These are phyloP conservation scores for Naganishia kalamii DNA, from an alignment of 768 basidiomycete species.

Conservation along the genomic window DNA sequence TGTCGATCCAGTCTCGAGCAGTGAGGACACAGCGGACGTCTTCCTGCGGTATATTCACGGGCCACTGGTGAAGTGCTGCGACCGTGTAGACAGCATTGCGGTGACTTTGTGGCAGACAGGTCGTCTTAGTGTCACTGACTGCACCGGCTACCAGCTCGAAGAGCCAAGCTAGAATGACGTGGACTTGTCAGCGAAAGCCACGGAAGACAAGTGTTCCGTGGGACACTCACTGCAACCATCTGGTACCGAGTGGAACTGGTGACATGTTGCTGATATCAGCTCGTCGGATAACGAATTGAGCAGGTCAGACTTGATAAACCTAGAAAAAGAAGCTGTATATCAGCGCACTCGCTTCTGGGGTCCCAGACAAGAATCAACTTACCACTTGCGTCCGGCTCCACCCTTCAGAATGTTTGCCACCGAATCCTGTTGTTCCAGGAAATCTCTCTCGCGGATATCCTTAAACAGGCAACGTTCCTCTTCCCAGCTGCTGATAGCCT, in stretches of 20 bases:
- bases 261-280: conserved; percentile 72
- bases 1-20: conserved; percentile 83
- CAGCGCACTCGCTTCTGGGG: too few relatives aligned
- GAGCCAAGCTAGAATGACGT: conserved; percentile 60
- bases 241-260: conserved; percentile 73
- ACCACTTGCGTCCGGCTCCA: conserved; percentile 55
- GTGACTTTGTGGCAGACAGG: conserved; percentile 68
- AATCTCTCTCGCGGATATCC: conserved; percentile 84
- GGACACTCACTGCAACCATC: conserved; percentile 76
- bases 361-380: conserved; percentile 24
- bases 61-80: conserved; percentile 88
- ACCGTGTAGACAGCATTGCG: conserved; percentile 77
- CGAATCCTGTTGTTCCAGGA: conserved; percentile 82
- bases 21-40: conserved; percentile 74
- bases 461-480: conserved; percentile 79
- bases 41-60: conserved; percentile 59
- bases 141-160: conserved; percentile 86
- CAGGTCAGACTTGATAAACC: conserved; percentile 83
- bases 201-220: not conserved
- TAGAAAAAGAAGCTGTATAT: not conserved
- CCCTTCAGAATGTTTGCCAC: conserved; percentile 83
- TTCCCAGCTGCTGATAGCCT: conserved; percentile 79
- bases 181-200: not conserved
- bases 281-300: conserved; percentile 80
- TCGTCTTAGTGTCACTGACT: conserved; percentile 61